These are phyloP conservation scores for Suillus fuscotomentosus DNA, from an alignment of 768 basidiomycete genomes.

Conservation along the genomic window DNA sequence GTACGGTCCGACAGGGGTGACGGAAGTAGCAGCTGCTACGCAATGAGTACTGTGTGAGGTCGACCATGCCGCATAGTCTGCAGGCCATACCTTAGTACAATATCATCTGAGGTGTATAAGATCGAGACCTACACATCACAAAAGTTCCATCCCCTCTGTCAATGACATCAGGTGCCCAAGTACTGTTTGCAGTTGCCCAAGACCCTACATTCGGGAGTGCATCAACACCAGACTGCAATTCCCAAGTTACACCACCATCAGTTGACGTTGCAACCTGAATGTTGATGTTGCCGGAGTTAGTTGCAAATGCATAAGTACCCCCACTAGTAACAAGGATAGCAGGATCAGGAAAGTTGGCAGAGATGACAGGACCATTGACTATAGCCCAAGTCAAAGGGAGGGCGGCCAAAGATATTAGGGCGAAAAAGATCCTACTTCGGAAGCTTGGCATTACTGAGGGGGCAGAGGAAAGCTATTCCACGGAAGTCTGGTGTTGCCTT, in stretches of 20 bases:
- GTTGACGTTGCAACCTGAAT: conserved; percentile 23
- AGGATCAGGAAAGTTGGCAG: conserved; percentile 23
- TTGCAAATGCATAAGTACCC: conserved; percentile 20
- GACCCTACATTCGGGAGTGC: conserved; percentile 23
- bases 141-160: conserved; percentile 12
- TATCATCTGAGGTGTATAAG: not conserved
- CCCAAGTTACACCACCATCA: conserved; percentile 20
- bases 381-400: conserved; percentile 1
- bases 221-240: conserved; percentile 12
- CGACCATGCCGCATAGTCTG: conserved; percentile 16
- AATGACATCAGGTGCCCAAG: conserved; percentile 24
- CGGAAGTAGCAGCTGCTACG: conserved; percentile 27
- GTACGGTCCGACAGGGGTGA: conserved; percentile 24
- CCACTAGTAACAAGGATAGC: conserved; percentile 11
- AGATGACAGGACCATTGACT: conserved; percentile 19
- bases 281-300: conserved; percentile 18
- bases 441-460: not conserved
- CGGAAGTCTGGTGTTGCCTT: not conserved
- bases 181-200: conserved; percentile 17
- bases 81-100: not conserved
- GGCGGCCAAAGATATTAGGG: not conserved
- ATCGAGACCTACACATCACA: conserved; percentile 18
- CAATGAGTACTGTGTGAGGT: conserved; percentile 20
- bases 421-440: not conserved
- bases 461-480: not conserved